Evolutionary conservation across 805 yeast species (phyloP).

Genomic region (Hemisphaericaspora nanyangensis): DNA sequence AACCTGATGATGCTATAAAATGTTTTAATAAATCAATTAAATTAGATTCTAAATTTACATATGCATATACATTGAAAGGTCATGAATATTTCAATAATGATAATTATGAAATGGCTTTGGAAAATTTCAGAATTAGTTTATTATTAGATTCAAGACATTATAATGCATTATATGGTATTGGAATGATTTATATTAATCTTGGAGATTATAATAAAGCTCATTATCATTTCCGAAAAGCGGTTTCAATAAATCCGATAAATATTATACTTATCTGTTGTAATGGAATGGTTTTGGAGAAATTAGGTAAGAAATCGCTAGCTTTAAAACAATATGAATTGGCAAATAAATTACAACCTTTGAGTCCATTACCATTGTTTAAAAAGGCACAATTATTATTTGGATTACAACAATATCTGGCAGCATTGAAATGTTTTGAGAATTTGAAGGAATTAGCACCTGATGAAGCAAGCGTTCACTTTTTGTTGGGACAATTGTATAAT

Average conservation of each 20-base stretch:
- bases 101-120: slow-evolving; percentile 84
- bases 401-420: slow-evolving; percentile 66
- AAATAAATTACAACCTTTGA: slow-evolving; percentile 74
- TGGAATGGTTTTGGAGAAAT: slow-evolving; percentile 86
- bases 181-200: slow-evolving; percentile 84
- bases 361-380: slow-evolving; percentile 83
- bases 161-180: slow-evolving; percentile 93
- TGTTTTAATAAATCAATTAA: slow-evolving; percentile 79
- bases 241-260: slow-evolving; percentile 84
- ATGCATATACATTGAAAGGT: slow-evolving; percentile 90
- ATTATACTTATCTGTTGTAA: slow-evolving; percentile 87
- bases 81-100: slow-evolving; percentile 88
- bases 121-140: slow-evolving; percentile 75
- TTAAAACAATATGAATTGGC: slow-evolving; percentile 80
- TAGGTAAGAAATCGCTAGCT: slow-evolving; percentile 67
- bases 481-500: slow-evolving; percentile 83
- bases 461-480: slow-evolving; percentile 89
- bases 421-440: slow-evolving; percentile 69
- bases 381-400: slow-evolving; percentile 78
- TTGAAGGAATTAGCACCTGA: slow-evolving; percentile 82
- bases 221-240: slow-evolving; percentile 81
- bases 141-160: slow-evolving; percentile 78
- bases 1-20: slow-evolving; percentile 84
- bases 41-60: slow-evolving; percentile 66
- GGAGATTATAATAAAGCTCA: slow-evolving; percentile 85